phyloP scores from a whole-genome alignment of 1,284 basidiomycete species.

The Malassezia equina region DNA sequence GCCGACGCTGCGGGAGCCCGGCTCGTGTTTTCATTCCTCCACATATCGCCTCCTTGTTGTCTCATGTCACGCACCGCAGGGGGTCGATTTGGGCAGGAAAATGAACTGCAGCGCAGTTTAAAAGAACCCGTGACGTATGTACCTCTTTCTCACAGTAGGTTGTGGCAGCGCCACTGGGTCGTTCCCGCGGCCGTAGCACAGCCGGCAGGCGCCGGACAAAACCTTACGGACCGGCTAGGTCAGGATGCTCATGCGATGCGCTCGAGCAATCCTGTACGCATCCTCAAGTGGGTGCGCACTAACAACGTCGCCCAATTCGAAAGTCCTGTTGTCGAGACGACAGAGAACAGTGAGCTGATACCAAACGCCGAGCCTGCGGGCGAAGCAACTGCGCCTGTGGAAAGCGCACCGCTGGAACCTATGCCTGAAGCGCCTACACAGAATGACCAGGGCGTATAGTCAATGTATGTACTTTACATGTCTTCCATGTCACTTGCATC shows the following conservation, averaged over 20 bases:
- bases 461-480: not conserved
- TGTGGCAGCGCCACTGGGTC: slow-evolving; percentile 8
- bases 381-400: not conserved
- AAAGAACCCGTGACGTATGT: slow-evolving; percentile 12
- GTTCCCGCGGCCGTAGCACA: slow-evolving; percentile 7
- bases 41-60: not conserved
- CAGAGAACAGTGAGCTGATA: not conserved
- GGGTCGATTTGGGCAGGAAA: slow-evolving; percentile 13
- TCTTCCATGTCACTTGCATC: slow-evolving; percentile 10
- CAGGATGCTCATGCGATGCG: slow-evolving; percentile 9
- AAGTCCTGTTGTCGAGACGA: not conserved
- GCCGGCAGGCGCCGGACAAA: not conserved
- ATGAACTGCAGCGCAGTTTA: slow-evolving; percentile 10
- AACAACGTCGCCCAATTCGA: not conserved
- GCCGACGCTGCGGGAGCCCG: too few relatives aligned
- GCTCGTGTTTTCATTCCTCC: not conserved
- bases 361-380: not conserved
- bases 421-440: not conserved
- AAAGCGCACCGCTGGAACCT: not conserved
- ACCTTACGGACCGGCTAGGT: slow-evolving; percentile 9
- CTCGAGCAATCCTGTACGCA: slow-evolving; percentile 9
- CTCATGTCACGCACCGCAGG: slow-evolving; percentile 15
- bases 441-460: not conserved
- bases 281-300: slow-evolving; percentile 18
- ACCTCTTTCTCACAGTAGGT: not conserved